Conservation (phyloP, 495 filamentous ascomycete genomes). For the Choiromyces venosus region DNA sequence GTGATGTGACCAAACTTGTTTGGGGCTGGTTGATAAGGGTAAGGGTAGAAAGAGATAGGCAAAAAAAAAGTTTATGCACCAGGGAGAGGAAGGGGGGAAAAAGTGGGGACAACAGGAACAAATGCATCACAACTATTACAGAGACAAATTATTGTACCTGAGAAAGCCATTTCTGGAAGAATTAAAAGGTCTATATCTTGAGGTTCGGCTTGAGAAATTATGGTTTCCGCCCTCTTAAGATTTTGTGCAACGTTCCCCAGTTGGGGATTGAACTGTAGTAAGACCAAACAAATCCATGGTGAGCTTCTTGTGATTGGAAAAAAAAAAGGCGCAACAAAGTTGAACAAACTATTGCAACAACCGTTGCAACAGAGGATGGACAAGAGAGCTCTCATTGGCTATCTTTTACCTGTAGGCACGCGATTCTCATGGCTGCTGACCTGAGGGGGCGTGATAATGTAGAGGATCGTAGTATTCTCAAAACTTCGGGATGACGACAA, state of each 20-base stretch:
- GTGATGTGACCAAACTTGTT: constrained; percentile 13
- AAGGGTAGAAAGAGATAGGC: constrained; percentile 6
- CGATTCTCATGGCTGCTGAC: constrained; percentile 41
- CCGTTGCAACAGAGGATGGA: constrained; percentile 7
- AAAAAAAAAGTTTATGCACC: constrained; percentile 7
- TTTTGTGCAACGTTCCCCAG: constrained; percentile 74
- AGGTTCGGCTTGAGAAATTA: constrained; percentile 56
- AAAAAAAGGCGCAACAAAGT: not conserved
- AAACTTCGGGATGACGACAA: constrained; percentile 6
- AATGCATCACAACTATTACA: constrained; percentile 12
- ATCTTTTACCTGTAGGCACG: constrained; percentile 41
- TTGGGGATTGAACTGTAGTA: constrained; percentile 42
- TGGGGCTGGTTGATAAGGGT: constrained; percentile 6
- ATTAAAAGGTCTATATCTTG: constrained; percentile 64
- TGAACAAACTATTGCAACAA: not conserved
- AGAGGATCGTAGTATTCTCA: constrained; percentile 4
- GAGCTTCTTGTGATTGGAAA: constrained; percentile 10
- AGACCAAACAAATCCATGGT: constrained; percentile 8
- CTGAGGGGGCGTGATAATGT: constrained; percentile 19
- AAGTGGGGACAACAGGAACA: constrained; percentile 8
- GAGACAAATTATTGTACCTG: constrained; percentile 54
- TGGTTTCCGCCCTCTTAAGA: constrained; percentile 63
- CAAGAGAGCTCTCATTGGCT: constrained; percentile 9
- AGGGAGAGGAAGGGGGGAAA: not conserved
- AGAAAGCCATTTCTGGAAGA: constrained; percentile 82